phyloP scores from a whole-genome alignment of 805 yeast species.

The Scheffersomyces lignosus region DNA sequence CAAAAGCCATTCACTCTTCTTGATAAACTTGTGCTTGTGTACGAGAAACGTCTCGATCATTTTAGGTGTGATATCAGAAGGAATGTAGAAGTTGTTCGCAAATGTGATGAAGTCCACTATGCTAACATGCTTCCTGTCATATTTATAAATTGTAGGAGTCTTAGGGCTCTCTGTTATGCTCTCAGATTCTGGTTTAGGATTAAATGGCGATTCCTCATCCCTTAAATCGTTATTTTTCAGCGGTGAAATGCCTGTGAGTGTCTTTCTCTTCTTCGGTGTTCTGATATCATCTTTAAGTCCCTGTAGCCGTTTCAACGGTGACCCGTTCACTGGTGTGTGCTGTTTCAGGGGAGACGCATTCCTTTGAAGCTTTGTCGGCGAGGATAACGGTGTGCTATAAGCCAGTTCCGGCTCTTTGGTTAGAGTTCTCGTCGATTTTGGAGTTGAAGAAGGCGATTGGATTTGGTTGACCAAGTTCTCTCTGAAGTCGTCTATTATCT shows the following conservation, averaged over 20 bases:
- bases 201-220: constrained; percentile 28
- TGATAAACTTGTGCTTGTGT: constrained; percentile 50
- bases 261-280: constrained; percentile 7
- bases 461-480: constrained; percentile 33
- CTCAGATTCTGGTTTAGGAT: constrained; percentile 13
- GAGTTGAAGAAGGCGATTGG: constrained; percentile 14
- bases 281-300: constrained; percentile 16
- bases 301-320: constrained; percentile 39
- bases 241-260: too few species aligned
- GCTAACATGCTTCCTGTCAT: constrained; percentile 24
- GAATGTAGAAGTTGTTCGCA: constrained; percentile 66
- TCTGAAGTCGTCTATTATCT: constrained; percentile 47
- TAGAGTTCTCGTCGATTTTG: constrained; percentile 7
- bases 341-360: constrained; percentile 21
- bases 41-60: constrained; percentile 51
- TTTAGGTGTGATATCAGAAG: constrained; percentile 48
- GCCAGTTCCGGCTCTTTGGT: constrained; percentile 1
- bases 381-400: constrained; percentile 7
- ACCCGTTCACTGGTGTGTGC: constrained; percentile 28
- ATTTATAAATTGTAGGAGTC: constrained; percentile 10
- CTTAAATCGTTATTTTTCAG: constrained; percentile 8
- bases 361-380: constrained; percentile 10
- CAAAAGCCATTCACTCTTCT: constrained; percentile 64
- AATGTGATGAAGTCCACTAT: constrained; percentile 42
- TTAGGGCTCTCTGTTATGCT: constrained; percentile 8